phyloP scores from a whole-genome alignment of 2,329 filamentous ascomycete genomes.

The Camillea tinctor region DNA sequence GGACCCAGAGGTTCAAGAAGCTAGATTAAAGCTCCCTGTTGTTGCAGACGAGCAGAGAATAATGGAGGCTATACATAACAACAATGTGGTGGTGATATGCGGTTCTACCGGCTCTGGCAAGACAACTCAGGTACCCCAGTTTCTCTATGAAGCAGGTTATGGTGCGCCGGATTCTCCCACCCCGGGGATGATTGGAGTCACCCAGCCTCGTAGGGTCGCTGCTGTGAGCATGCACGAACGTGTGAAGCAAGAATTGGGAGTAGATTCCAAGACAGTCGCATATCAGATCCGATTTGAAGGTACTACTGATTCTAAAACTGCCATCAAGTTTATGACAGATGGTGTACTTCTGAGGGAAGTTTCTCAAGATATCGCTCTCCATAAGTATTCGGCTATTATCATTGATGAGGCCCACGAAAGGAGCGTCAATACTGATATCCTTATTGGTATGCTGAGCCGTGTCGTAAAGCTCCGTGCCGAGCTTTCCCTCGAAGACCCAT shows the following conservation, averaged over 20 bases:
- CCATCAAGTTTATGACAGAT: conserved; percentile 98
- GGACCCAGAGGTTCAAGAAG: conserved; percentile 70
- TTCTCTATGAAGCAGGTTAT: conserved; percentile 91
- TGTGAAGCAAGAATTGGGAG: conserved; percentile 80
- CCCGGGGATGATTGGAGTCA: conserved; percentile 90
- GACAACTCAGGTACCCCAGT: conserved; percentile 95
- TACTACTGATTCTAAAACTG: conserved; percentile 74
- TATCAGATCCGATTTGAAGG: conserved; percentile 97
- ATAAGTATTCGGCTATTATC: conserved; percentile 88
- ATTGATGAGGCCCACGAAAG: conserved; percentile 97
- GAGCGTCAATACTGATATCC: conserved; percentile 94
- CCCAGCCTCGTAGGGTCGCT: conserved; percentile 90
- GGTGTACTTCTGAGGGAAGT: conserved; percentile 92
- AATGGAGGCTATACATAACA: conserved; percentile 95
- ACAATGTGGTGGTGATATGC: conserved; percentile 86
- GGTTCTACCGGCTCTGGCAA: conserved; percentile 96
- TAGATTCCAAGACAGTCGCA: conserved; percentile 73
- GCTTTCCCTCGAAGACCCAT: conserved; percentile 69
- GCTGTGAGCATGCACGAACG: conserved; percentile 96
- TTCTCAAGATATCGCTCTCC: conserved; percentile 80
- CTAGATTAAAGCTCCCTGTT: conserved; percentile 78
- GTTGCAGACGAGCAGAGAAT: conserved; percentile 95
- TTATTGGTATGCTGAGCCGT: conserved; percentile 95
- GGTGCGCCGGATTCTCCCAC: conserved; percentile 75
- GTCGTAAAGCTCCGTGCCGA: conserved; percentile 82